Evolutionary conservation across 225 moss, liverwort and hornwort genomes (phyloP).

Genomic region (Asterella californica): DNA sequence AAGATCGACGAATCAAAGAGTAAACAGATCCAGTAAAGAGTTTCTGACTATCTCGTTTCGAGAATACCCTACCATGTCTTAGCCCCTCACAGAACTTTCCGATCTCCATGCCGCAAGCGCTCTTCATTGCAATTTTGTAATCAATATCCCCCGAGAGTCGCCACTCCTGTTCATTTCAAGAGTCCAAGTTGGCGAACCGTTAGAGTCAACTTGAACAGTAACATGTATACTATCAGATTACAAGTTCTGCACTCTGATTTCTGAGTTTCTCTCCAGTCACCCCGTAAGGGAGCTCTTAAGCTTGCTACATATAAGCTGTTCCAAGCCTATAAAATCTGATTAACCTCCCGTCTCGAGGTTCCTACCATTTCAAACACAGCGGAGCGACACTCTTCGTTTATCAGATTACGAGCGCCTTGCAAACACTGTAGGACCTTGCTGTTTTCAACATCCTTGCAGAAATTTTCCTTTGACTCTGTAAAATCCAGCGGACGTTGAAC

Average conservation of each 20-base stretch:
- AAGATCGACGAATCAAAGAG: neutral
- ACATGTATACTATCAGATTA: neutral
- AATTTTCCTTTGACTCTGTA: conserved; percentile 32
- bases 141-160: conserved; percentile 50
- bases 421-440: conserved; percentile 46
- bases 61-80: conserved; percentile 32
- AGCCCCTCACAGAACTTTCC: conserved; percentile 37
- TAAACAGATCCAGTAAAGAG: neutral
- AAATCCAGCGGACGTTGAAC: neutral
- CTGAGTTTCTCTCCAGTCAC: neutral
- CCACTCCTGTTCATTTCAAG: conserved; percentile 32
- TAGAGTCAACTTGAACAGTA: neutral
- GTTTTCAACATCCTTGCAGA: conserved; percentile 34
- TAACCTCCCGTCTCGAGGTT: neutral
- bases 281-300: neutral
- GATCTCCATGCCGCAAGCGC: conserved; percentile 35
- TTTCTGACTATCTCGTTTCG: neutral
- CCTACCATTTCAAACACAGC: conserved; percentile 42
- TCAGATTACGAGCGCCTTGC: conserved; percentile 31
- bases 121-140: conserved; percentile 45
- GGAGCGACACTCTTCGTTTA: conserved; percentile 36
- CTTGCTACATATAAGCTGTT: neutral
- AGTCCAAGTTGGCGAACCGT: neutral
- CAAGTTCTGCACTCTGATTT: neutral
- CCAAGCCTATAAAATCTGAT: neutral